Conservation (phyloP, 2,329 filamentous ascomycete genomes). For the Aspergillus ochraceoroseus region DNA sequence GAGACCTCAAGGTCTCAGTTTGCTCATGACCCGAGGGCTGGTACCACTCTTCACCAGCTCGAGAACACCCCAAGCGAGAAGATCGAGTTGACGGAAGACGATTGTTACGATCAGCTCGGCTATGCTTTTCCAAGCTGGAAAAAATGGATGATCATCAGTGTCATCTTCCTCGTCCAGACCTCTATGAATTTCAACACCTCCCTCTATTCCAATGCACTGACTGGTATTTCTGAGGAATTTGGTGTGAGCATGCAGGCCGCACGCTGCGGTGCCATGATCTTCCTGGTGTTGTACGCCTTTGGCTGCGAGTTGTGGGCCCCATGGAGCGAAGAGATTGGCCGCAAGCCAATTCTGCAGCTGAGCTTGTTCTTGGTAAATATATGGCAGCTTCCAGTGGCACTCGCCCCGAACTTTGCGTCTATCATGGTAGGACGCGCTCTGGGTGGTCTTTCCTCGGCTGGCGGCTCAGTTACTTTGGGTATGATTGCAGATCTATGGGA, state of each 20-base stretch:
- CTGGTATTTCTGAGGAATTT: conserved; percentile 63
- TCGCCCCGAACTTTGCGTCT: conserved; percentile 67
- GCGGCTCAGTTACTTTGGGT: conserved; percentile 67
- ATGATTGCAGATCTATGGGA: conserved; percentile 75
- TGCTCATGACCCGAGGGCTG: conserved; percentile 15
- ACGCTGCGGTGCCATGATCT: conserved; percentile 69
- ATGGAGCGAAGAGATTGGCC: conserved; percentile 77
- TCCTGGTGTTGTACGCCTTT: conserved; percentile 74
- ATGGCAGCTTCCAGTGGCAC: conserved; percentile 66
- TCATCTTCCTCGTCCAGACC: conserved; percentile 68
- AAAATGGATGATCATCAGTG: conserved; percentile 68
- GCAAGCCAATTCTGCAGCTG: conserved; percentile 68
- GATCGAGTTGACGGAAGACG: conserved; percentile 47
- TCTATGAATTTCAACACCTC: conserved; percentile 78
- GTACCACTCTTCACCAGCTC: conserved; percentile 24
- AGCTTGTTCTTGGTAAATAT: conserved; percentile 72
- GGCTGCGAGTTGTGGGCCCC: conserved; percentile 86
- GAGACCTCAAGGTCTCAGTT: conserved; percentile 18
- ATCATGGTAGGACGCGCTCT: conserved; percentile 66
- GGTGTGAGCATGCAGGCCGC: conserved; percentile 63
- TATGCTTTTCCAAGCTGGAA: conserved; percentile 57
- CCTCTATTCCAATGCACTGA: conserved; percentile 65
- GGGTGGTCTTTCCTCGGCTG: conserved; percentile 65
- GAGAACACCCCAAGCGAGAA: conserved; percentile 28
- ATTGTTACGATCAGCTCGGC: conserved; percentile 63